phyloP scores from a whole-genome alignment of 2,329 filamentous ascomycete species.

The Colletotrichum eleusines region DNA sequence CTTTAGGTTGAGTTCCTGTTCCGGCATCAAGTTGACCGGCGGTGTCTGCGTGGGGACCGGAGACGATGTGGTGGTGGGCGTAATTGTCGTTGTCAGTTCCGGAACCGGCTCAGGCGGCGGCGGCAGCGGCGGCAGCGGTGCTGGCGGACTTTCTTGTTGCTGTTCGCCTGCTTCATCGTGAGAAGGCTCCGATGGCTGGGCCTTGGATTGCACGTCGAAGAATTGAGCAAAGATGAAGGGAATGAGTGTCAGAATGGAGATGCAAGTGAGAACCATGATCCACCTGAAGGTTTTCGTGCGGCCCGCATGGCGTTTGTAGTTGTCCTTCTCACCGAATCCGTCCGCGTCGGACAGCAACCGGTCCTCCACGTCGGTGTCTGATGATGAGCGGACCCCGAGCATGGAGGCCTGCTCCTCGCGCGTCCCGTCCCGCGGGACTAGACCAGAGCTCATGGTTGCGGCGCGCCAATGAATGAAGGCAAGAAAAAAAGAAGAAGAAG shows the following conservation, averaged over 20 bases:
- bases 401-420: slow-evolving; percentile 36
- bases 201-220: slow-evolving; percentile 33
- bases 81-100: slow-evolving; percentile 20
- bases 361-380: slow-evolving; percentile 34
- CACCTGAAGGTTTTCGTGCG: slow-evolving; percentile 32
- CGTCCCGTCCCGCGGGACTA: slow-evolving; percentile 39
- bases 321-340: slow-evolving; percentile 21
- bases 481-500: not conserved
- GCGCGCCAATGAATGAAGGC: not conserved
- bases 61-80: slow-evolving; percentile 6
- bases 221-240: slow-evolving; percentile 38
- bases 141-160: slow-evolving; percentile 19
- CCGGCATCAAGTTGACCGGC: slow-evolving; percentile 20
- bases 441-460: slow-evolving; percentile 29
- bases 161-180: slow-evolving; percentile 21
- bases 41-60: slow-evolving; percentile 29
- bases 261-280: slow-evolving; percentile 35
- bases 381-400: slow-evolving; percentile 31
- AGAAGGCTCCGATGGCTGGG: slow-evolving; percentile 23
- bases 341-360: slow-evolving; percentile 26
- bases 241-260: slow-evolving; percentile 34
- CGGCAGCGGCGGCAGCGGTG: not conserved
- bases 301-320: slow-evolving; percentile 22
- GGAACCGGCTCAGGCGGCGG: not conserved
- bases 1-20: slow-evolving; percentile 32